These are phyloP conservation scores for Triangularia verruculosa DNA, from an alignment of 2,329 filamentous ascomycete genomes.

Conservation along the genomic window DNA sequence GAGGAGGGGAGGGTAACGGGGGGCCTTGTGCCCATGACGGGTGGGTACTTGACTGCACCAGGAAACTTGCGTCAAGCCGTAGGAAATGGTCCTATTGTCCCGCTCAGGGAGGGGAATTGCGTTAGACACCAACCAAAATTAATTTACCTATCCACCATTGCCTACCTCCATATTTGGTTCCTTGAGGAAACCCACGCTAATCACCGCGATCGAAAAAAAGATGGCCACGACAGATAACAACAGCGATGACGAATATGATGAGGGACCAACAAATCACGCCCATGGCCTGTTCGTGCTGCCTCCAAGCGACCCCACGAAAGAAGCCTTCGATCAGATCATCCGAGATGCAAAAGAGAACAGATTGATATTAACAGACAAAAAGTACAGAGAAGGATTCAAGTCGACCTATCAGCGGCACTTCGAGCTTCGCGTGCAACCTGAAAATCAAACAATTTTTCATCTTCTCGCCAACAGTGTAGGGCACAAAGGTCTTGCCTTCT, in stretches of 20 bases:
- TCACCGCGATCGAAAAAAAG: too few relatives aligned
- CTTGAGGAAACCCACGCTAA: too few relatives aligned
- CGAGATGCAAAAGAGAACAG: neutral
- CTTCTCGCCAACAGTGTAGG: neutral
- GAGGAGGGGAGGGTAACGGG: too few relatives aligned
- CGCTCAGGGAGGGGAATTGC: too few relatives aligned
- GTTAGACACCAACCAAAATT: too few relatives aligned
- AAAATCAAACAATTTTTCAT: neutral
- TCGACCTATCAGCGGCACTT: neutral
- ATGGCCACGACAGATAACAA: too few relatives aligned
- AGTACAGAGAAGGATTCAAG: neutral
- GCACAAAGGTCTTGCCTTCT: neutral
- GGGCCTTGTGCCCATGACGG: too few relatives aligned
- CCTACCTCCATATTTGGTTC: too few relatives aligned
- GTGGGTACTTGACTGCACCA: too few relatives aligned
- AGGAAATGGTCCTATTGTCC: too few relatives aligned
- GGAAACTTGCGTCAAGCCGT: too few relatives aligned
- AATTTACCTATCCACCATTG: too few relatives aligned
- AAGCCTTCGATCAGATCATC: neutral
- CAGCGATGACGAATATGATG: neutral
- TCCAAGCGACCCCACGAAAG: neutral
- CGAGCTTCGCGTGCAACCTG: neutral
- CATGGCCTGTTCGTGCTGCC: neutral
- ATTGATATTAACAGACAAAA: neutral
- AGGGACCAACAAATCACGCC: neutral